Base-by-base conservation (phyloP, 2,329 filamentous ascomycete species). In the Teratosphaeria gauchensis region DNA sequence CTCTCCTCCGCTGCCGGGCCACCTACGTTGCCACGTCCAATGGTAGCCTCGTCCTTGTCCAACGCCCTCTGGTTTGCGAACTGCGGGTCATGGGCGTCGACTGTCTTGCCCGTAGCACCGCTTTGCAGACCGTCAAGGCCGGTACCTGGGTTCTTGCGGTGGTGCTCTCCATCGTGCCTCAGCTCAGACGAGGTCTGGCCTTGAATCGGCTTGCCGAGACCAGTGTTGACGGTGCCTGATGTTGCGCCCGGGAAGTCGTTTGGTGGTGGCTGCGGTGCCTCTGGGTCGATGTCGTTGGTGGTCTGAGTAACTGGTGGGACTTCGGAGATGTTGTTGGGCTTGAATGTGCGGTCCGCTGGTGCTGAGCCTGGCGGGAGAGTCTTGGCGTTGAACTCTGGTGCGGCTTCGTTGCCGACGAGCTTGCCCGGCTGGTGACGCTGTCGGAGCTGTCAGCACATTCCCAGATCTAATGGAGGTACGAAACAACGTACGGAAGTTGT, bases 331-430 rank as follows among this genome's bases (percentile, higher is more conserved):
- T 73, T 69, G 71, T 79, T 78, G 31, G 78, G 76, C 11, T 71
- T 64, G 73, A 76, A 80, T 19, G 76, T 76, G 16, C 66, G 70
- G 48, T 73, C 69, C 0, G 72, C 62, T 1, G 87, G 87, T 0
- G 87, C 87, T 3, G 82, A 82, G 60, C 87, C 87, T 0, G 85
- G 73, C 0, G 84, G 79, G 38, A 84, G 73, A 1, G 78, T 80
- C 70, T 90, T 64, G 28, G 82, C 80, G 66, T 80, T 76, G 76
- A 88, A 90, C 67, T 88, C 86, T 21, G 83, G 83, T 12, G 73
- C 68, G 28, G 75, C 74, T 56, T 86, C 84, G 64, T 84, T 82
- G 66, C 82, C 82, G 59, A 83, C 79, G 61, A 82, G 79, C 64
- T 79, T 76, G 56, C 86, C 86, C 3, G 81, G 80, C 68, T 84